Percentiles rank a stretch among this genome's conserved stretches.
These are phyloP conservation scores for Hymenoscyphus fructigenus DNA, from an alignment of 2,329 filamentous ascomycete genomes.

Conservation along the genomic window DNA sequence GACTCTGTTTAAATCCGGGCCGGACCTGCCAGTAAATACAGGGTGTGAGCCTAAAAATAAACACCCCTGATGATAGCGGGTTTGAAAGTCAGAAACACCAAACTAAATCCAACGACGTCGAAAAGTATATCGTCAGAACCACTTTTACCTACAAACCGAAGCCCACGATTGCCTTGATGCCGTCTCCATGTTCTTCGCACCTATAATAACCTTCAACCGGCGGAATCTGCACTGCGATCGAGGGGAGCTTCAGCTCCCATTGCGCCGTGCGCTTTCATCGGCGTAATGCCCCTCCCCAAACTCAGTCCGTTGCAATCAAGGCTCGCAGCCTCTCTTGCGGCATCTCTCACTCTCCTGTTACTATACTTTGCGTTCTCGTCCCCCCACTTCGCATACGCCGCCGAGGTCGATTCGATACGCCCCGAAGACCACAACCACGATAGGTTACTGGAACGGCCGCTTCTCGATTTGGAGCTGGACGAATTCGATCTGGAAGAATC, in stretches of 20 bases:
- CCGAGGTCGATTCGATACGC: constrained; percentile 49
- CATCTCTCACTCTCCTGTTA: constrained; percentile 57
- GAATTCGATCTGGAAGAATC: constrained; percentile 36
- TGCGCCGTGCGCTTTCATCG: constrained; percentile 24
- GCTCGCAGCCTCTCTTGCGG: constrained; percentile 64
- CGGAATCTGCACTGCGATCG: constrained; percentile 8
- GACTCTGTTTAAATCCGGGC: not conserved
- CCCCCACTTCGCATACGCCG: constrained; percentile 61
- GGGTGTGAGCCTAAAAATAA: constrained; percentile 16
- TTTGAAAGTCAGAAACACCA: constrained; percentile 12
- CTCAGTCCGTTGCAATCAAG: constrained; percentile 71
- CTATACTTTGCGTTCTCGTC: constrained; percentile 61
- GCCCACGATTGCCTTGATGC: constrained; percentile 7
- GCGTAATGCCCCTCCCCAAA: constrained; percentile 41
- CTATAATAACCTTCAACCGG: not conserved
- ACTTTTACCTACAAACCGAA: constrained; percentile 1
- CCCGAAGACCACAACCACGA: constrained; percentile 48
- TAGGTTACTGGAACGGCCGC: constrained; percentile 40
- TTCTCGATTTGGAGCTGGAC: constrained; percentile 33
- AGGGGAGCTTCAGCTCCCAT: constrained; percentile 13
- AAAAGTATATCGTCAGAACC: not conserved
- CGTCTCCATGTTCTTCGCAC: constrained; percentile 10
- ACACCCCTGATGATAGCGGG: constrained; percentile 3
- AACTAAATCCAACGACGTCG: constrained; percentile 11
- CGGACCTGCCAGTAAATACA: not conserved